Percentiles rank a stretch among this genome's conserved stretches.
phyloP scores from a whole-genome alignment of 1,139 yeast species.

The Kodamaea derodonti region DNA sequence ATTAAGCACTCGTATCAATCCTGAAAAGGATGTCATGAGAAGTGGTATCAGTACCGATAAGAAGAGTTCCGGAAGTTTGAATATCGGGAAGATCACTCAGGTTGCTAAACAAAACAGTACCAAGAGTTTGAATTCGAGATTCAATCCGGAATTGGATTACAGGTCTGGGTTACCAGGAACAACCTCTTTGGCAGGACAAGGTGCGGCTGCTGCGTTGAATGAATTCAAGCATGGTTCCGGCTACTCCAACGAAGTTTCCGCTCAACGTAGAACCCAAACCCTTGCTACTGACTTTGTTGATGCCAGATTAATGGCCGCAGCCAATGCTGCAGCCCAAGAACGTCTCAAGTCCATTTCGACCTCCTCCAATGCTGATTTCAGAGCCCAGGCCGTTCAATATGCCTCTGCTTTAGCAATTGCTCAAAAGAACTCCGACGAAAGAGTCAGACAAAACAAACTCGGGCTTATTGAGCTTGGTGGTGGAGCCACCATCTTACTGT shows the following conservation, averaged over 20 bases:
- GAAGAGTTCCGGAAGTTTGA: conserved; percentile 16
- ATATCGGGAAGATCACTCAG: conserved; percentile 40
- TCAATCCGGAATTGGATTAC: conserved; percentile 43
- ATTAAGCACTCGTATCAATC: conserved; percentile 48
- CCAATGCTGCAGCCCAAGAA: conserved; percentile 54
- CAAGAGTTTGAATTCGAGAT: conserved; percentile 38
- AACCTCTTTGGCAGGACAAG: conserved; percentile 34
- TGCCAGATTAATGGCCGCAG: conserved; percentile 56
- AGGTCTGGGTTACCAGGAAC: conserved; percentile 37
- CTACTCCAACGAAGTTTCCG: conserved; percentile 21
- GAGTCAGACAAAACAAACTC: conserved; percentile 40
- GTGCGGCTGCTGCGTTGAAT: conserved; percentile 34
- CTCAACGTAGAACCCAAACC: conserved; percentile 33
- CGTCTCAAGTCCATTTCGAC: conserved; percentile 41
- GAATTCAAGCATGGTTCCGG: conserved; percentile 23
- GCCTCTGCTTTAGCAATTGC: conserved; percentile 60
- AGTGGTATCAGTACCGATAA: conserved; percentile 43
- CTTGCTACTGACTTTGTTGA: conserved; percentile 47
- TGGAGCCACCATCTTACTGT: conserved; percentile 73
- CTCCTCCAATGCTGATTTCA: conserved; percentile 31
- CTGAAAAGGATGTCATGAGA: conserved; percentile 37
- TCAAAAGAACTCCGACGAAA: conserved; percentile 56
- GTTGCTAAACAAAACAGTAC: conserved; percentile 44
- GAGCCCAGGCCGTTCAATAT: conserved; percentile 41
- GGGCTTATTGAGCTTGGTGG: conserved; percentile 84